Evolutionary conservation across 352 stramenopile genomes (phyloP).

Genomic region (Pythium rishiriense): DNA sequence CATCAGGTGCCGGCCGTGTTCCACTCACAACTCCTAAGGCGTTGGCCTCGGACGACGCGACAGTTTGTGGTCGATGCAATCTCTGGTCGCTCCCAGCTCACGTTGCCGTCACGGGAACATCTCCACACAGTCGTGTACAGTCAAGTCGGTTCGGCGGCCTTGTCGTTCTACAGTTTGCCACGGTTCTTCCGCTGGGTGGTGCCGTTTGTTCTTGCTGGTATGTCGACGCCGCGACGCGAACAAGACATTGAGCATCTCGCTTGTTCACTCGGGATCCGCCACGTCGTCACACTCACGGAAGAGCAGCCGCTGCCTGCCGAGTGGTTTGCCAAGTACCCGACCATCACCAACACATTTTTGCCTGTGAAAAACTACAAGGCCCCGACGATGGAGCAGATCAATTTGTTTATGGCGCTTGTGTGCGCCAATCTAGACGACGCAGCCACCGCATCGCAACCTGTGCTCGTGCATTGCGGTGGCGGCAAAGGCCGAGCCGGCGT

Average conservation of each 20-base stretch:
- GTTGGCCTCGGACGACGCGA: constrained; percentile 14
- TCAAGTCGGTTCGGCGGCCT: neutral
- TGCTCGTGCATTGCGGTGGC: constrained; percentile 67
- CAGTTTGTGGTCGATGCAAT: constrained; percentile 3
- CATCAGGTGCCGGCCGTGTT: constrained; percentile 19
- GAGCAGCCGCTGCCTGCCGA: constrained; percentile 27
- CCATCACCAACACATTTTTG: constrained; percentile 41
- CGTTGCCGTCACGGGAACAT: constrained; percentile 22
- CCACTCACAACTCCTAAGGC: constrained; percentile 9
- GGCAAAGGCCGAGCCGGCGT: constrained; percentile 63
- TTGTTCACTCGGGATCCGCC: constrained; percentile 14
- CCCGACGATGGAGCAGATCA: constrained; percentile 54
- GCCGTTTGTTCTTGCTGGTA: constrained; percentile 30
- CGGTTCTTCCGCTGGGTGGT: constrained; percentile 36
- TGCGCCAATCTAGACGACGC: constrained; percentile 13
- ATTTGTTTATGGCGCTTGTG: constrained; percentile 48
- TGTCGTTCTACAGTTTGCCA: constrained; percentile 23
- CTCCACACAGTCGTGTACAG: constrained; percentile 8
- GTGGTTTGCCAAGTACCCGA: constrained; percentile 30
- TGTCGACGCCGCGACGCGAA: constrained; percentile 29
- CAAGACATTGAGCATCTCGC: constrained; percentile 29
- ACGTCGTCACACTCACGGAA: constrained; percentile 31
- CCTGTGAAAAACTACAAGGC: constrained; percentile 58
- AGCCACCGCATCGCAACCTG: constrained; percentile 13
- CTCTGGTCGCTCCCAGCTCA: constrained; percentile 7